Percentiles rank a stretch among this genome's conserved stretches.
phyloP scores from a whole-genome alignment of 768 basidiomycete genomes.

The Imleria badia region DNA sequence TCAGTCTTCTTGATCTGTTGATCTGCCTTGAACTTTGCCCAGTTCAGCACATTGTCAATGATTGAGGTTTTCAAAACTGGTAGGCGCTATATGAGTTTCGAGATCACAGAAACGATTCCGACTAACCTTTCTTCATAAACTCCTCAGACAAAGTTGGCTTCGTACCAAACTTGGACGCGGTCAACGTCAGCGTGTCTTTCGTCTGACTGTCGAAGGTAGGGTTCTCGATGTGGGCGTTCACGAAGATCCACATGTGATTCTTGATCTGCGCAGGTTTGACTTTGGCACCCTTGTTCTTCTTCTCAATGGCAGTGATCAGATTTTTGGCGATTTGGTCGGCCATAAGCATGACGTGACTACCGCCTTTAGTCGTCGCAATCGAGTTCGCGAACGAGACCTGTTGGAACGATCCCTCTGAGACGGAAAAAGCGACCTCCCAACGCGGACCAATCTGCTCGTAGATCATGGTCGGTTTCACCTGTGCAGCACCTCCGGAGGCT shows the following conservation, averaged over 20 bases:
- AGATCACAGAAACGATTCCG: not conserved
- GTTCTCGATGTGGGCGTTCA: constrained; percentile 95
- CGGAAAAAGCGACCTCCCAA: constrained; percentile 95
- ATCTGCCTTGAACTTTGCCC: constrained; percentile 97
- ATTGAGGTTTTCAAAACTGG: constrained; percentile 86
- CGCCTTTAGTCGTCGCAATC: constrained; percentile 95
- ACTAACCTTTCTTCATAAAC: constrained; percentile 91
- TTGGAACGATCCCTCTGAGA: constrained; percentile 89
- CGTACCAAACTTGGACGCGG: constrained; percentile 85
- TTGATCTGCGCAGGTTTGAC: constrained; percentile 94
- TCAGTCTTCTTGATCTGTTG: constrained; percentile 96
- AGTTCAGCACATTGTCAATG: constrained; percentile 88
- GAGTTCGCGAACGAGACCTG: constrained; percentile 98
- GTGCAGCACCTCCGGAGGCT: constrained; percentile 74
- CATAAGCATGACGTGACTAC: constrained; percentile 84
- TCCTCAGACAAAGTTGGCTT: constrained; percentile 85
- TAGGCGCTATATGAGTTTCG: constrained; percentile 1
- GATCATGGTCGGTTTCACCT: constrained; percentile 72
- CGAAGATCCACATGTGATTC: constrained; percentile 98
- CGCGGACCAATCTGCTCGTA: constrained; percentile 78
- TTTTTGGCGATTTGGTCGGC: constrained; percentile 89
- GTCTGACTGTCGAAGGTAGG: constrained; percentile 99
- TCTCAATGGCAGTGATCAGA: constrained; percentile 76
- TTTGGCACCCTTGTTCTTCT: constrained; percentile 97
- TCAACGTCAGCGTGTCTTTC: constrained; percentile 91